Evolutionary conservation across 139 green algal species (phyloP), one percentile per base, ranked within the genome.

Genomic region (Edaphochlamys debaryana): DNA sequence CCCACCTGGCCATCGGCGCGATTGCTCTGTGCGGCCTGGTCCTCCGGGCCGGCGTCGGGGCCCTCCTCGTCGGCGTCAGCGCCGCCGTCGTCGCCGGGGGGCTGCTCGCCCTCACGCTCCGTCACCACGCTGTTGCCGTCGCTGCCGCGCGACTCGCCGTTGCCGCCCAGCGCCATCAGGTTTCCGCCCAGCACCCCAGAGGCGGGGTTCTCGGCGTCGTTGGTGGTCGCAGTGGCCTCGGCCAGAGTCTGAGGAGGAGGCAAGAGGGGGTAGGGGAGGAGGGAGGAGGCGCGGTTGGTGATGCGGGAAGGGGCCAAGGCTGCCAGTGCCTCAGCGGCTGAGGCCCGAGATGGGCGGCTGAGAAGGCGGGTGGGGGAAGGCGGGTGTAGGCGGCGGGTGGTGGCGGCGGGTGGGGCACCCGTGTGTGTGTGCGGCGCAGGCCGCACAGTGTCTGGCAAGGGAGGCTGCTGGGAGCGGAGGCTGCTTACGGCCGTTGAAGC

Each of bases 211-310:
- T 84, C 66, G 48, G 40, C 78, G 78, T 68, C 78, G 36, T 64
- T 84, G 36, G 78, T 84, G 66, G 78, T 84, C 34, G 78, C 78
- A 0, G 78, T 84, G 4, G 78, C 78, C 66, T 84, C 78, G 30
- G 78, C 78, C 29, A 84, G 78, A 0, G 58, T 42, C 77, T 83
- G 60, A 3, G 40, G 25, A 4, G 36, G 36, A 4, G 66, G 20
- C 1, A 22, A 48, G 36, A 23, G 20, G 41, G 29, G 11, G 62
- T n/a, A n/a, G n/a, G n/a, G n/a, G n/a, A n/a, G n/a, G n/a, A n/a
- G n/a, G n/a, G n/a, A n/a, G n/a, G n/a, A n/a, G n/a, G n/a, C n/a
- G n/a, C n/a, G n/a, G n/a, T n/a, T n/a, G n/a, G n/a, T n/a, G n/a
- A n/a, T n/a, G n/a, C n/a, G n/a, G n/a, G n/a, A n/a, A n/a, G n/a